Percentiles rank a stretch among this genome's conserved stretches.
These are phyloP conservation scores for Bruguiera gymnorhiza DNA, from an alignment of 345 rosid genomes.

Conservation along the genomic window DNA sequence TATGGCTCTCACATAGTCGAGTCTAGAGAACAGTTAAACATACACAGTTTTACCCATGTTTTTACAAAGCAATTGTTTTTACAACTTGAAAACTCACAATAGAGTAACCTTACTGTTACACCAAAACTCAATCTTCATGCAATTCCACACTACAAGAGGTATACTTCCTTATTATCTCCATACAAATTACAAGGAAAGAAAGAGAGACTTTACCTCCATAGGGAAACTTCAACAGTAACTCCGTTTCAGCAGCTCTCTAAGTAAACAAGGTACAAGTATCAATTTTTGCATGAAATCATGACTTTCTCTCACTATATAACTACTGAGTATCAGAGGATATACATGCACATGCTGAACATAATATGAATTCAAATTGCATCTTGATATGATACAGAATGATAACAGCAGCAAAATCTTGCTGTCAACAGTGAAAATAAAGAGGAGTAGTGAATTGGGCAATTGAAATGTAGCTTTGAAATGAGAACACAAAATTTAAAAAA, in stretches of 20 bases:
- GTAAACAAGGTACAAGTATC: conserved; percentile 20
- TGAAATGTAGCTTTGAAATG: too few relatives aligned
- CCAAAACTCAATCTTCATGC: too few relatives aligned
- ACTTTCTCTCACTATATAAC: background rate
- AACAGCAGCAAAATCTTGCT: background rate
- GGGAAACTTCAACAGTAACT: conserved; percentile 79
- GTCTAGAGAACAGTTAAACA: too few relatives aligned
- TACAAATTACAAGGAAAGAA: background rate
- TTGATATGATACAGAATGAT: too few relatives aligned
- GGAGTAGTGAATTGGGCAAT: too few relatives aligned
- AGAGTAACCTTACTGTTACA: too few relatives aligned
- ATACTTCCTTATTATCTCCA: background rate
- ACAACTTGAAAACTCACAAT: too few relatives aligned
- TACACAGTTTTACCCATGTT: too few relatives aligned
- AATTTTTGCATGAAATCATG: background rate
- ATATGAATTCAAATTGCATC: too few relatives aligned
- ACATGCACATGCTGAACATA: too few relatives aligned
- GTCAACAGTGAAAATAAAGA: background rate
- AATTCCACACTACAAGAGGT: too few relatives aligned
- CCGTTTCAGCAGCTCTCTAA: conserved; percentile 93
- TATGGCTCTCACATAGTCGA: background rate
- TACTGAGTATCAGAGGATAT: background rate
- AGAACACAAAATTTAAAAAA: background rate
- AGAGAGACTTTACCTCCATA: conserved; percentile 63
- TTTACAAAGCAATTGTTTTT: too few relatives aligned